phyloP scores from a whole-genome alignment of 768 basidiomycete species.

The Paxillus rubicundulus region DNA sequence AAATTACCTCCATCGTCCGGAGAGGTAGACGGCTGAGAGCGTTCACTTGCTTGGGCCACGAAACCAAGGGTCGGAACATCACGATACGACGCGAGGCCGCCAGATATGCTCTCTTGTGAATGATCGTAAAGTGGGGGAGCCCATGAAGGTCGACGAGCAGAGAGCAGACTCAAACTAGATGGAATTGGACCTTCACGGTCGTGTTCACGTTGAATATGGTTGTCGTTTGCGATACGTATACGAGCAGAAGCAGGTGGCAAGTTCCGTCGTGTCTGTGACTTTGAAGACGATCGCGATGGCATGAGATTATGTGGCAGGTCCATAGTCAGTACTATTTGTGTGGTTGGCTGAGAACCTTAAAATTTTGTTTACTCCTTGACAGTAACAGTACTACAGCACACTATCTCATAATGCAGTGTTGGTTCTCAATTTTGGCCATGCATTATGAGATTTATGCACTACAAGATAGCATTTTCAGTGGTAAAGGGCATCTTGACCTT shows the following conservation, averaged over 20 bases:
- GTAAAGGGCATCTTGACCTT: too few relatives aligned
- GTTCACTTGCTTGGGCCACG: constrained; percentile 8
- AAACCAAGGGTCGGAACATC: constrained; percentile 27
- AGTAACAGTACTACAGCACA: too few relatives aligned
- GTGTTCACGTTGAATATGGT: constrained; percentile 8
- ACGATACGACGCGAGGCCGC: constrained; percentile 28
- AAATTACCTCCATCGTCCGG: constrained; percentile 61
- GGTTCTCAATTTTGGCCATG: too few relatives aligned
- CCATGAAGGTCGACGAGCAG: constrained; percentile 34
- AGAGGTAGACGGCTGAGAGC: constrained; percentile 23
- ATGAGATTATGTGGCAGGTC: constrained; percentile 1
- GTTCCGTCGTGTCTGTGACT: constrained; percentile 13
- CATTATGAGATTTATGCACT: too few relatives aligned
- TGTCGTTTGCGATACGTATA: constrained; percentile 20
- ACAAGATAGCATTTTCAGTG: too few relatives aligned
- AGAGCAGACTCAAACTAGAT: constrained; percentile 31
- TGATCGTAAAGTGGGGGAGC: constrained; percentile 29
- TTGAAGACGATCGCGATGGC: constrained; percentile 30
- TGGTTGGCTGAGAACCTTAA: too few relatives aligned
- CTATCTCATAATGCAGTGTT: too few relatives aligned
- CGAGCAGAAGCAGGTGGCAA: constrained; percentile 15
- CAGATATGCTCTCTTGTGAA: constrained; percentile 21
- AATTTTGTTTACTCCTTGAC: too few relatives aligned
- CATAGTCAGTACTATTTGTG: too few relatives aligned
- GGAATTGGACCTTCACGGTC: constrained; percentile 26